Conservation (phyloP, 2,329 filamentous ascomycete species). For the Aureobasidium lini region DNA sequence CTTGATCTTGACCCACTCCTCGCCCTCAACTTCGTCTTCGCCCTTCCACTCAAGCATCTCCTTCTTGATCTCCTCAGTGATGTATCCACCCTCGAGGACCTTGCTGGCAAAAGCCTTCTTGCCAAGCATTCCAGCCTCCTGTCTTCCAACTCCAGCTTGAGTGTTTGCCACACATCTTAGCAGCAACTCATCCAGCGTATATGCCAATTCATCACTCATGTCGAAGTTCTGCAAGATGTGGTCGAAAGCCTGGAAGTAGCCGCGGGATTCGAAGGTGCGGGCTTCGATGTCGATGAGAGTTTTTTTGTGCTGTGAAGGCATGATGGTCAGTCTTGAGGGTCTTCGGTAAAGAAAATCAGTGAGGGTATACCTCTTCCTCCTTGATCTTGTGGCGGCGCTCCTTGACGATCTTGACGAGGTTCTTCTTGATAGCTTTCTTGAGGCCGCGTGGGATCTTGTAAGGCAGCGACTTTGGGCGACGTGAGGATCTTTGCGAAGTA, state of each 20-base stretch:
- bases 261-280: background rate
- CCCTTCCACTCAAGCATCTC: background rate
- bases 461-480: background rate
- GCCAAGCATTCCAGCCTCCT: background rate
- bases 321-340: background rate
- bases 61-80: background rate
- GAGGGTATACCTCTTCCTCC: background rate
- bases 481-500: no score
- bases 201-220: background rate
- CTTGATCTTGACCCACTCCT: background rate
- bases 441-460: background rate
- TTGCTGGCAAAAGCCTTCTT: background rate
- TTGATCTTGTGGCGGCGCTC: background rate
- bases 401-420: background rate
- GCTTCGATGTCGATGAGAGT: background rate
- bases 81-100: background rate
- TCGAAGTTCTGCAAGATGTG: background rate
- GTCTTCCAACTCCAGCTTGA: background rate
- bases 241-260: background rate
- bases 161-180: no score
- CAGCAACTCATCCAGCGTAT: background rate
- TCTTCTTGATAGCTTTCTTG: slow-evolving; percentile 6
- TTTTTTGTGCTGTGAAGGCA: background rate
- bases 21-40: background rate
- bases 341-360: no score